Base-by-base conservation (phyloP, 805 yeast species). In the Yarrowia keelungensis region DNA sequence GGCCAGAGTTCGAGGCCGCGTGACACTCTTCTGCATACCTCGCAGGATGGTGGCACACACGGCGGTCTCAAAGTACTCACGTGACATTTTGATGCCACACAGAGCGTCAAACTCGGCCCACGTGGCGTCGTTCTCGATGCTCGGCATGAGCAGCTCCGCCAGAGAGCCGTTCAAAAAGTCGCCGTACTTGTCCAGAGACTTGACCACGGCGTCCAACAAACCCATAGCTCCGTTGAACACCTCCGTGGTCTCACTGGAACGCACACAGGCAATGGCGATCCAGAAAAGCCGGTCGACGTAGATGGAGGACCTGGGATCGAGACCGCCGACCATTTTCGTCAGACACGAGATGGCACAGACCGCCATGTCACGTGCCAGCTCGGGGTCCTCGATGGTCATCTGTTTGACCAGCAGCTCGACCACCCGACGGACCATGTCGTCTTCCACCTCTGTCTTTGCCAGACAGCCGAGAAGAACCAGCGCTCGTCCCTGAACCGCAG, bases 381-480 rank as follows among this genome's bases (percentile, higher is more conserved):
- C 77, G 1, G 80, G 80, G 0, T 47, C 64, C 12, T 69, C 72
- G 15, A 46, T 49, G 36, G 65, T 35, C 45, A 71, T 26, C 9
- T 73, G 69, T 35, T 51, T 41, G n/a, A 53, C 53, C 59, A 73
- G 68, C 19, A 73, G 69, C 35, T 62, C 53, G 42, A 75, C 68
- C 12, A 84, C 76, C 43, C 78, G 79, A 68, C 79, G 74, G 49
- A 83, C 85, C 72, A 80, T 74, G n/a, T 81, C 80, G 72, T 88
- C 90, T 62, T 86, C 85, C 35, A 89, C 84, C 36, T 91, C 92
- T 12, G 81, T 78, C 70, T 85, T 85, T 0, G 91, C 83, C 53
- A 91, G 76, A 45, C 89, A 85, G 47, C 97, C 95, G 16, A 90
- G 81, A 7, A 90, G 84, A 71, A 90, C 81, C 45, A 87, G 83